These are phyloP conservation scores for Tylopilus balloui DNA, from an alignment of 768 basidiomycete species.

Conservation along the genomic window DNA sequence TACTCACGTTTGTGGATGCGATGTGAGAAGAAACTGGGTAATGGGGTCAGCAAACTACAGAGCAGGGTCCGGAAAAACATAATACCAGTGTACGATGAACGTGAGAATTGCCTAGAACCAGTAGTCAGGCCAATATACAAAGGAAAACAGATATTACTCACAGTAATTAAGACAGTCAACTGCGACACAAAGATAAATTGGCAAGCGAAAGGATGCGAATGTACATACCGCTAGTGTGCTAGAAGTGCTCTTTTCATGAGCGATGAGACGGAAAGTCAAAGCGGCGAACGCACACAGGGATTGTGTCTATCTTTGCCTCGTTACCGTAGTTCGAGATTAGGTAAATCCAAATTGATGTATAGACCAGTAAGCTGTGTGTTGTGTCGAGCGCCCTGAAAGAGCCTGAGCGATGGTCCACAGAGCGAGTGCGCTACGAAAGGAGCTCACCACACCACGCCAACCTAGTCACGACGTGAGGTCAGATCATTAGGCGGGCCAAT, in stretches of 20 bases:
- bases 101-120: constrained; percentile 44
- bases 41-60: not conserved
- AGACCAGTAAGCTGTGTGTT: constrained; percentile 39
- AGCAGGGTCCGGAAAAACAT: not conserved
- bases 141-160: constrained; percentile 4
- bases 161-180: constrained; percentile 33
- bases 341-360: constrained; percentile 39
- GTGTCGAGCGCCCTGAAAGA: constrained; percentile 33
- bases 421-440: not conserved
- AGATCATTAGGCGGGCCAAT: not conserved
- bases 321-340: constrained; percentile 44
- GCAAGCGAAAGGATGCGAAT: not conserved
- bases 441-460: constrained; percentile 26
- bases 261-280: not conserved
- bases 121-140: not conserved
- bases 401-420: not conserved
- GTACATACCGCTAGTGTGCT: constrained; percentile 26
- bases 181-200: constrained; percentile 1
- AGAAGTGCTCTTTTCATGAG: not conserved
- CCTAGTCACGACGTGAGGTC: constrained; percentile 11
- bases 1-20: constrained; percentile 15
- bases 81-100: constrained; percentile 47
- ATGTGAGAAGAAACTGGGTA: constrained; percentile 7
- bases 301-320: constrained; percentile 34
- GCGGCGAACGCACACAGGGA: constrained; percentile 38